Evolutionary conservation across 345 rosid genomes (phyloP).

Genomic region (Gynandropsis gynandra): DNA sequence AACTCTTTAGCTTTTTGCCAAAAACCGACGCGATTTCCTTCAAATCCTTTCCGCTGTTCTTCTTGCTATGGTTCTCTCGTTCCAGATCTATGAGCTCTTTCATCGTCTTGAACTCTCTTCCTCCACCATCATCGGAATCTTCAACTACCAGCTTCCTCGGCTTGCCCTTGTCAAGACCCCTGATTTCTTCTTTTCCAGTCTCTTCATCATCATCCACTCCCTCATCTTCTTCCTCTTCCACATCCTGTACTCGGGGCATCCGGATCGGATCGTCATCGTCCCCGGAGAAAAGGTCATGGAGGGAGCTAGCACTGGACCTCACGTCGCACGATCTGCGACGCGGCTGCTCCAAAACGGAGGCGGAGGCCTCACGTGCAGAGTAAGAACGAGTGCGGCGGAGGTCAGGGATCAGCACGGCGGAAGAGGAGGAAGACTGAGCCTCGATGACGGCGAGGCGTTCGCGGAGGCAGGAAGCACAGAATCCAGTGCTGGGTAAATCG

Average conservation of each 20-base stretch:
- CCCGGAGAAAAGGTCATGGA: constrained; percentile 34
- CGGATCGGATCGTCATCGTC: constrained; percentile 33
- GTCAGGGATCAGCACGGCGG: constrained; percentile 14
- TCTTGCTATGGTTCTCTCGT: constrained; percentile 36
- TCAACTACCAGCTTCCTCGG: constrained; percentile 18
- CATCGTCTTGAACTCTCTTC: constrained; percentile 51
- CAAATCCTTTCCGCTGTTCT: constrained; percentile 36
- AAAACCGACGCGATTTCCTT: constrained; percentile 51
- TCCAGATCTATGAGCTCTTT: constrained; percentile 82
- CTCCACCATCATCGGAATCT: constrained; percentile 27
- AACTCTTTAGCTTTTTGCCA: constrained; percentile 48
- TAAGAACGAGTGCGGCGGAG: constrained; percentile 26
- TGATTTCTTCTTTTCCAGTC: constrained; percentile 25
- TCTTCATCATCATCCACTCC: constrained; percentile 16
- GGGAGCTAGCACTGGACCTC: constrained; percentile 31
- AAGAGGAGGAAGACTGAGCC: constrained; percentile 27
- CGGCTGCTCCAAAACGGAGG: constrained; percentile 31
- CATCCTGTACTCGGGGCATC: constrained; percentile 21
- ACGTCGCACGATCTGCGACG: constrained; percentile 49
- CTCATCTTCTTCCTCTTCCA: constrained; percentile 24
- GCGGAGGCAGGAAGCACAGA: constrained; percentile 72
- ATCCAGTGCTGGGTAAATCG: constrained; percentile 41
- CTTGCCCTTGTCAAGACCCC: constrained; percentile 16
- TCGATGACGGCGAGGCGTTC: constrained; percentile 67
- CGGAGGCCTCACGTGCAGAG: constrained; percentile 22